Base-by-base conservation (phyloP, 1,284 basidiomycete genomes). In the Sanghuangporus sanghuang region DNA sequence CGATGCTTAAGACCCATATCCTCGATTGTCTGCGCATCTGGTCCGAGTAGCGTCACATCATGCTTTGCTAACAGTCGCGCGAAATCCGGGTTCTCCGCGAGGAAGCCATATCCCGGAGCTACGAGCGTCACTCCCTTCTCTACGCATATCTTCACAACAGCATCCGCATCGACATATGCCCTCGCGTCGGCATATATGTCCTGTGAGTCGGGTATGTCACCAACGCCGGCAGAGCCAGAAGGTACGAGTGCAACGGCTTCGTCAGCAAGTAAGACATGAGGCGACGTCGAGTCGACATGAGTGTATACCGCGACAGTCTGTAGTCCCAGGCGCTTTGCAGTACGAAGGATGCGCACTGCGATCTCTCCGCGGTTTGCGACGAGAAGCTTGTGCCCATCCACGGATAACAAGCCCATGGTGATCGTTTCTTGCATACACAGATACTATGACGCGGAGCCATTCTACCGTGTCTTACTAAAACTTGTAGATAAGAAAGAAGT, bases 81-180 rank as follows among this genome's bases (percentile, higher is more conserved):
- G 70, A 89, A 87, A 0, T 77, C 75, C 35, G 82, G 79, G 67
- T 85, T 85, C 73, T 90, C 89, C 0, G 85, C 83, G 27, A 90
- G 76, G 70, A 89, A 89, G 6, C 88, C 81, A 64, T 89, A 89
- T 9, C 87, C 86, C 0, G 86, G 86, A 55, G 86, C 85, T 1
- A 89, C 77, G 65, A 85, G 80, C 3, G 85, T 87, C 35, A 76
- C 82, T 59, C 63, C 69, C 69, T 76, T 75, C 3, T 74, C 72
- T 61, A 73, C 74, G 67, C 81, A 82, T 39, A 83, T 76, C 0
- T 75, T 68, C 7, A 86, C 66, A 21, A 87, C 79, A 0, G 68
- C 71, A 1, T 75, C 67, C 8, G 70, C 70, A 18, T 78, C 75
- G 46, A 82, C 73, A 67, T 86, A 86, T 1, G 78, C 75, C 39